Conservation (phyloP, 2,329 filamentous ascomycete species). For the Didymella sp. region DNA sequence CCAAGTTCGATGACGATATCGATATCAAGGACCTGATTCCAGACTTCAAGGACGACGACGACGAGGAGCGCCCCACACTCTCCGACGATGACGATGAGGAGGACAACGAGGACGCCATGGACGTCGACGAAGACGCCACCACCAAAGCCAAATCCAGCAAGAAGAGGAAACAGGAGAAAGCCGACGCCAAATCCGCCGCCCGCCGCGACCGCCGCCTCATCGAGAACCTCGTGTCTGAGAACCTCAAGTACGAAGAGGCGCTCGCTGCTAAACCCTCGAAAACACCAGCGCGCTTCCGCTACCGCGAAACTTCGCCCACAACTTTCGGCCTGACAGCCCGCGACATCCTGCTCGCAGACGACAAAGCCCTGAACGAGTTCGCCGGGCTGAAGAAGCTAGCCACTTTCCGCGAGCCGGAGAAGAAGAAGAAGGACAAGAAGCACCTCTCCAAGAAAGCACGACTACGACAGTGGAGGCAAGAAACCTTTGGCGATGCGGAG, state of each 20-base stretch:
- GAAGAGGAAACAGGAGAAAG: conserved; percentile 56
- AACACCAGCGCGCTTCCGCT: conserved; percentile 72
- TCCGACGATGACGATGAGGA: conserved; percentile 56
- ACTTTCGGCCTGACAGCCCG: conserved; percentile 87
- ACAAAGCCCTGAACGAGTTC: conserved; percentile 85
- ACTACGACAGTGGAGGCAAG: conserved; percentile 81
- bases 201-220: conserved; percentile 82
- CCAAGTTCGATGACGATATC: conserved; percentile 95
- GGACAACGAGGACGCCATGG: conserved; percentile 54
- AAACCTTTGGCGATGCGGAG: conserved; percentile 69
- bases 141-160: conserved; percentile 52
- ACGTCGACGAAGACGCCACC: conserved; percentile 49
- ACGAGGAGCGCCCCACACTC: conserved; percentile 75
- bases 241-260: conserved; percentile 74
- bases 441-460: conserved; percentile 90
- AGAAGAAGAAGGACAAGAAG: conserved; percentile 90
- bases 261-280: conserved; percentile 59
- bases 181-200: conserved; percentile 72
- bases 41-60: conserved; percentile 78
- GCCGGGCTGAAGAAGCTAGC: conserved; percentile 95
- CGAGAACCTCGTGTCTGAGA: conserved; percentile 83
- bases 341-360: conserved; percentile 90
- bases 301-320: conserved; percentile 90
- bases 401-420: conserved; percentile 83
- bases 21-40: conserved; percentile 92